Evolutionary conservation across 352 stramenopile genomes (phyloP).

Genomic region (Globisporangium perplexum): DNA sequence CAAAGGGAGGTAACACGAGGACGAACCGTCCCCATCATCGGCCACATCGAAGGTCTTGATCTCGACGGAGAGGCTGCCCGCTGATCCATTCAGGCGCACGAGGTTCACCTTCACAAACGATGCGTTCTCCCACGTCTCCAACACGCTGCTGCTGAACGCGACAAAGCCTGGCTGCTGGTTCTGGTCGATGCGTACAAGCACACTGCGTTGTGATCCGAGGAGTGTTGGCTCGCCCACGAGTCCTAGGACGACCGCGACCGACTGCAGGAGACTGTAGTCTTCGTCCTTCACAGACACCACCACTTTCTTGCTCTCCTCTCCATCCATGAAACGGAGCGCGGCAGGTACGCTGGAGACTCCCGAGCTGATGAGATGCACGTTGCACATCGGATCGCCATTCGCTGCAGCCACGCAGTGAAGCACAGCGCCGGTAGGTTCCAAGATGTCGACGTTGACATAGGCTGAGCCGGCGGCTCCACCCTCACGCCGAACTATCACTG

Average conservation of each 20-base stretch:
- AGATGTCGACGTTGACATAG: constrained; percentile 25
- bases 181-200: constrained; percentile 24
- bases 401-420: constrained; percentile 16
- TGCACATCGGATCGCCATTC: constrained; percentile 25
- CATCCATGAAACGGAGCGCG: constrained; percentile 34
- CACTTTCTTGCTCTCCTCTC: constrained; percentile 28
- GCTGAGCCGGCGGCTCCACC: constrained; percentile 26
- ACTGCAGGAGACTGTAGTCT: constrained; percentile 19
- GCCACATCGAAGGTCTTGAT: constrained; percentile 49
- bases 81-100: constrained; percentile 45
- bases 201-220: constrained; percentile 15
- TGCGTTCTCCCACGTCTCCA: constrained; percentile 26
- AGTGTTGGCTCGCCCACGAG: constrained; percentile 13
- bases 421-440: constrained; percentile 20
- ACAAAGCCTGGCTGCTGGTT: constrained; percentile 24
- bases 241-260: constrained; percentile 12
- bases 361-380: constrained; percentile 19
- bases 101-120: constrained; percentile 34
- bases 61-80: constrained; percentile 24
- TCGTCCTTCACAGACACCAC: constrained; percentile 31
- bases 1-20: constrained; percentile 29
- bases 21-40: constrained; percentile 4
- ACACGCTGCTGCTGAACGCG: constrained; percentile 22
- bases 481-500: constrained; percentile 22
- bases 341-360: constrained; percentile 13